Evolutionary conservation across 768 basidiomycete species (phyloP).

Genomic region (Hypsizygus marmoreus): DNA sequence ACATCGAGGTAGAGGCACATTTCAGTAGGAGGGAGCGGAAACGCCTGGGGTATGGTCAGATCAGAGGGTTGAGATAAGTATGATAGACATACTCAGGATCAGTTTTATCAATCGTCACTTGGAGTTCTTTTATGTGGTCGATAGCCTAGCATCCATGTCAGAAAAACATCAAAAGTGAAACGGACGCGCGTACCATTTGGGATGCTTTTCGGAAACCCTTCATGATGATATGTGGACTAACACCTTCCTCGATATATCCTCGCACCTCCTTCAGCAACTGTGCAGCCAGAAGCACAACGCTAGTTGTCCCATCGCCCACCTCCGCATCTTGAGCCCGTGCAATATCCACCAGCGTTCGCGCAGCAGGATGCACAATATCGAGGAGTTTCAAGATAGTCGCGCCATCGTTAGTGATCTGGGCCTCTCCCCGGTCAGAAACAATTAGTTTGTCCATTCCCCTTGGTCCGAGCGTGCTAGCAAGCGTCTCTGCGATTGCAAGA

Average conservation of each 20-base stretch:
- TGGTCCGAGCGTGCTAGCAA: constrained; percentile 95
- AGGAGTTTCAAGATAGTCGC: constrained; percentile 97
- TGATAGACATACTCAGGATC: constrained; percentile 74
- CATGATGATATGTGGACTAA: constrained; percentile 97
- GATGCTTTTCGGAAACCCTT: constrained; percentile 91
- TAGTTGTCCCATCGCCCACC: constrained; percentile 98
- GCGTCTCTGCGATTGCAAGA: constrained; percentile 88
- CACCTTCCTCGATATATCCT: constrained; percentile 92
- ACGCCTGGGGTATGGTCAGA: constrained; percentile 49
- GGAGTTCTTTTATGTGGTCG: constrained; percentile 85
- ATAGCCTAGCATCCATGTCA: constrained; percentile 58
- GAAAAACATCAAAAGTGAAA: constrained; percentile 6
- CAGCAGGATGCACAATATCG: constrained; percentile 98
- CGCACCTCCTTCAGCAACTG: constrained; percentile 93
- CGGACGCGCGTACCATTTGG: constrained; percentile 63
- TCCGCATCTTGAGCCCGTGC: constrained; percentile 98
- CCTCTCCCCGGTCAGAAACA: constrained; percentile 89
- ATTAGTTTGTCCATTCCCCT: constrained; percentile 99
- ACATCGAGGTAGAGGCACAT: constrained; percentile 99
- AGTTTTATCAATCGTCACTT: constrained; percentile 86
- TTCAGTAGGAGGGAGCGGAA: constrained; percentile 94
- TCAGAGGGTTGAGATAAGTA: constrained; percentile 10
- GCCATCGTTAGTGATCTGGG: constrained; percentile 99
- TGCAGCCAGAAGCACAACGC: constrained; percentile 91
- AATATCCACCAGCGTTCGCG: constrained; percentile 96